Base-by-base conservation (phyloP, 495 filamentous ascomycete species). In the Aspergillus egyptiacus region DNA sequence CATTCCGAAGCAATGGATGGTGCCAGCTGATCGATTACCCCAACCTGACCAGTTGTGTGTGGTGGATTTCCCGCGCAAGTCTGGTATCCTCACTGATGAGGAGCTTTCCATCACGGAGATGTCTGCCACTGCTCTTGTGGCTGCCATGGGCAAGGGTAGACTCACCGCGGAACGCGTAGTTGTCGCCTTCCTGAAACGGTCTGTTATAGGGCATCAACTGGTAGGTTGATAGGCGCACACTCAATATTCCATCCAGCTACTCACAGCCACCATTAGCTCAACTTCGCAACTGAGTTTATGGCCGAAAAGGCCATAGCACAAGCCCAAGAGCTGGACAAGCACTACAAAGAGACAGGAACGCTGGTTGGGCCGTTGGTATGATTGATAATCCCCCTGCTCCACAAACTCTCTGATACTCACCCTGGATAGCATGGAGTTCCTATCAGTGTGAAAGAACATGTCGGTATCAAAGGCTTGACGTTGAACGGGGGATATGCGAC, bases 211-310 rank as follows among this genome's bases (percentile, higher is more conserved):
- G 6, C 81, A 85, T 30, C 82, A 85, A 61, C 47, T 83, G 54
- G 71, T 72, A 33, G 32, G 55, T 45, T 35, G 14, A 38, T 7
- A 19, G 13, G 9, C 15, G 6, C 1, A n/a, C 14, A 17, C 3
- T 9, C 5, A 19, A 17, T 7, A 25, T 4, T 18, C 17, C 37
- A 6, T 23, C 17, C 38, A 13, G 10, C 33, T 5, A 27, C 42
- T 46, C 35, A 53, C 20, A 40, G 23, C 19, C 20, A 19, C 19
- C n/a, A n/a, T 8, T 27, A 73, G 68, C 68, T 72, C 46, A 82
- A 85, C 56, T 86, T 84, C 49, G 72, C 84, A 3, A 82, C 78
- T 3, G 85, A 89, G 48, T 82, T 83, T 41, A 70, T 85, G 55
- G 83, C 84, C 39, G 74, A 79, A 10, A 62, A 70, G 27, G 85